Evolutionary conservation across 2,329 filamentous ascomycete species (phyloP), one percentile per base, ranked within the genome.

Genomic region (Zymoseptoria brevis): DNA sequence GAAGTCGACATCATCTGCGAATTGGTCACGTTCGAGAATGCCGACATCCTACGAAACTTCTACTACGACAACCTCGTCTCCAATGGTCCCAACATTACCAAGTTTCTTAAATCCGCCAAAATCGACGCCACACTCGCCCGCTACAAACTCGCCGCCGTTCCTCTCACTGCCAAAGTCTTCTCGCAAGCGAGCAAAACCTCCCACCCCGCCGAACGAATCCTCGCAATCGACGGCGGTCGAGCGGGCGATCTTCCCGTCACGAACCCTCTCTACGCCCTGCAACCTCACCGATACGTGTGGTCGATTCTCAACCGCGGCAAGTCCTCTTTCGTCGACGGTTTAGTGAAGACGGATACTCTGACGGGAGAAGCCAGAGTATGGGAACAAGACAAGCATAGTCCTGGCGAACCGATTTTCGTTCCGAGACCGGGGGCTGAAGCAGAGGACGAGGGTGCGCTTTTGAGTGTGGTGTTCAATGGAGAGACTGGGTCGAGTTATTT

Each of bases 51-150:
- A 45, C 79, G 83, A 26, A 76, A 76, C 7, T 82, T 90, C 61
- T 90, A 90, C 74, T 86, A 90, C 71, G 81, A 88, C 54, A 82
- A 88, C 48, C 70, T 91, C 2, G 74, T 86, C n/a, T 81, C 79
- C 13, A 79, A 83, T 55, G 78, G 77, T 1, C 69, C 83, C 29
- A 75, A 35, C 24, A 54, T 21, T 16, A 30, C n/a, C 9, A 13
- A 35, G 2, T 55, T 21, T 24, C 35, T 50, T 8, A 55, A 57
- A 50, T n/a, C 21, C 13, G 49, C 49, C 11, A 60, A 56, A 9
- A 30, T 35, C 29, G 29, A 57, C 11, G 48, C 54, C 29, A 49
- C 22, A 5, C 56, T 64, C 24, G 53, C 53, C n/a, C 60, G 63
- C 16, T 62, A 64, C 50, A 55, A 51, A 52, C 59, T 65, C 19